Evolutionary conservation across 768 basidiomycete genomes (phyloP).

Genomic region (Mycena alexandri): DNA sequence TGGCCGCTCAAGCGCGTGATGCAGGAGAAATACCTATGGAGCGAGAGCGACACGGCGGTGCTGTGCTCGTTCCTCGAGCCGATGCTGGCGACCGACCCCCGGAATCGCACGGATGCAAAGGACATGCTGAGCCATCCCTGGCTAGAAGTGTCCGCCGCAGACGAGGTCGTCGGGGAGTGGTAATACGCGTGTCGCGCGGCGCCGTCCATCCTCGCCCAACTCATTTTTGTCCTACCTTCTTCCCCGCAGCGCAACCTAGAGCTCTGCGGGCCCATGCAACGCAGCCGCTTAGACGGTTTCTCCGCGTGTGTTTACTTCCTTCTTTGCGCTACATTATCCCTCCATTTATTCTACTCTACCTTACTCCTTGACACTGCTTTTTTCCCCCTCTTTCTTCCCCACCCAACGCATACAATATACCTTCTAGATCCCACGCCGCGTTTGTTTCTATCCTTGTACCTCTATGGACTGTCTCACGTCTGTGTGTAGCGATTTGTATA

Average conservation of each 20-base stretch:
- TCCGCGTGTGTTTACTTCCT: background rate
- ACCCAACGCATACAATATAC: conserved; percentile 36
- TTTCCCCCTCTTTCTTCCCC: conserved; percentile 16
- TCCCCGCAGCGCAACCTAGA: conserved; percentile 28
- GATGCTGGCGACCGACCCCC: conserved; percentile 81
- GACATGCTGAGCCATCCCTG: conserved; percentile 84
- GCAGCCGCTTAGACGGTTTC: conserved; percentile 19
- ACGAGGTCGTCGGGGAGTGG: conserved; percentile 61
- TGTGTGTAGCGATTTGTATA: conserved; percentile 24
- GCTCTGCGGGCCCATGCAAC: conserved; percentile 8
- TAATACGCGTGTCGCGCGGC: conserved; percentile 40
- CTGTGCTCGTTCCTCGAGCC: conserved; percentile 79
- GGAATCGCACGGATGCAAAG: conserved; percentile 74
- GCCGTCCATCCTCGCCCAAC: background rate
- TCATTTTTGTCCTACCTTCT: background rate
- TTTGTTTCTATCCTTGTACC: conserved; percentile 27
- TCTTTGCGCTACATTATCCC: conserved; percentile 23
- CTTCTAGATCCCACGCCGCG: conserved; percentile 23
- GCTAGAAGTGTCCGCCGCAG: conserved; percentile 62
- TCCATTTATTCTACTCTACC: conserved; percentile 16
- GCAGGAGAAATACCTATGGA: conserved; percentile 88
- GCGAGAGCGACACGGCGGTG: conserved; percentile 65
- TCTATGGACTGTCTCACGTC: conserved; percentile 28
- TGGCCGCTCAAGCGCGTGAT: conserved; percentile 90
- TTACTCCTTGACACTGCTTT: conserved; percentile 27